A percentile compares a stretch with the other conserved stretches of the same genome.
Conservation (phyloP, 306 rosid genomes). For the Acacia acuminata region DNA sequence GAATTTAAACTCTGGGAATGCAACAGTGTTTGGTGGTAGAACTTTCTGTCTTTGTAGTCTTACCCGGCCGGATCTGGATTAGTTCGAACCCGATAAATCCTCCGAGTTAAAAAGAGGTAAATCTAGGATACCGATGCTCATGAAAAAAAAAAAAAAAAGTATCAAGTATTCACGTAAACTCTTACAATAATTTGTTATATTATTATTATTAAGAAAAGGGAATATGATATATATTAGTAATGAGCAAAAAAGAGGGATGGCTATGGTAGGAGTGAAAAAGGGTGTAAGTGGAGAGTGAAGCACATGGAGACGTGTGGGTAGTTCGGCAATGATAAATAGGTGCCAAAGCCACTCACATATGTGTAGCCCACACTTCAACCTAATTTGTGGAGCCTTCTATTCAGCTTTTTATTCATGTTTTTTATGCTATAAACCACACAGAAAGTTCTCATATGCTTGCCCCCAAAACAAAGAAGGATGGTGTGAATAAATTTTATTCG, state of each 20-base stretch:
- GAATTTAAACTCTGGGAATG: no score
- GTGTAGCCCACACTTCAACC: slow-evolving; percentile 21
- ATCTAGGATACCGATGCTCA: no score
- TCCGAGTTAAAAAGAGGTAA: no score
- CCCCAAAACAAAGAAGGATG: background rate
- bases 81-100: no score
- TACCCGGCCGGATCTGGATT: no score
- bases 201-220: background rate
- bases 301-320: slow-evolving; percentile 26
- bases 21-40: no score
- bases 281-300: slow-evolving; percentile 1
- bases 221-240: background rate
- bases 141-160: no score
- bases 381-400: slow-evolving; percentile 18
- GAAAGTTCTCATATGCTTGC: background rate
- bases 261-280: background rate
- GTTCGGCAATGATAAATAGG: slow-evolving; percentile 17
- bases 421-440: background rate
- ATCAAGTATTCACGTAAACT: no score
- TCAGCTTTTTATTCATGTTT: background rate
- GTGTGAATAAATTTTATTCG: background rate
- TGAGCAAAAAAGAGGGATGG: background rate
- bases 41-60: no score
- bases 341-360: slow-evolving; percentile 22
- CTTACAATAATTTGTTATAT: background rate